Conservation (phyloP, 2,329 filamentous ascomycete species). For the Stagonosporopsis vannaccii region DNA sequence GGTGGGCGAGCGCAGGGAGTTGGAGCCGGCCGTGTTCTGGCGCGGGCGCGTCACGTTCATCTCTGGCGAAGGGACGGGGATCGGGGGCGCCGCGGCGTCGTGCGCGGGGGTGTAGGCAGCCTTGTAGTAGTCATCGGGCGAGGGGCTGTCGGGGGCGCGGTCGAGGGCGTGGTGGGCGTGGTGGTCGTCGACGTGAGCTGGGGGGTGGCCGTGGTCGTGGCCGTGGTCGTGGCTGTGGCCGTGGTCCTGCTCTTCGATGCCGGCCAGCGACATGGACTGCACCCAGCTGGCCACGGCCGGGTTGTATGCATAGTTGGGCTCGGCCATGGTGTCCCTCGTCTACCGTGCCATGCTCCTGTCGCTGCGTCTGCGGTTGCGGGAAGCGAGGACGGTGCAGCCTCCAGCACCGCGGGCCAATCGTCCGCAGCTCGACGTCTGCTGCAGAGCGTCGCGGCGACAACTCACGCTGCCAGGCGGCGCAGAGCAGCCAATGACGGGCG, state of each 20-base stretch:
- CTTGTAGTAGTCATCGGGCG: conserved; percentile 45
- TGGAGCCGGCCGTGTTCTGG: conserved; percentile 32
- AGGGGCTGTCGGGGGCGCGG: conserved; percentile 28
- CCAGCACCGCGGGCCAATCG: conserved; percentile 21
- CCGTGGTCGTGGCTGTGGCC: background rate
- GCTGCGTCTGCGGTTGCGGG: conserved; percentile 16
- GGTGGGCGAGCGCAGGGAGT: conserved; percentile 34
- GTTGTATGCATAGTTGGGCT: conserved; percentile 44
- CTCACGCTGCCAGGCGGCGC: conserved; percentile 13
- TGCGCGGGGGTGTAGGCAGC: conserved; percentile 26
- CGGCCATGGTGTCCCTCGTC: conserved; percentile 37
- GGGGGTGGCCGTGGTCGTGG: background rate
- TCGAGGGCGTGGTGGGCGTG: conserved; percentile 12
- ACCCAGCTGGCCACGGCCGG: conserved; percentile 45
- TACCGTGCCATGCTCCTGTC: conserved; percentile 40
- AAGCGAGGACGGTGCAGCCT: conserved; percentile 23
- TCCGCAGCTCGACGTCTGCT: background rate
- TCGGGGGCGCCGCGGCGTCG: conserved; percentile 17
- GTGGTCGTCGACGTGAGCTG: background rate
- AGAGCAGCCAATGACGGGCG: conserved; percentile 15
- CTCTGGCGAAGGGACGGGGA: conserved; percentile 16
- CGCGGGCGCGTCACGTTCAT: conserved; percentile 37
- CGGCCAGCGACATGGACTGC: conserved; percentile 43
- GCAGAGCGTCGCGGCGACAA: conserved; percentile 11
- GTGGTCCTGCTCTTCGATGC: conserved; percentile 20